phyloP scores from a whole-genome alignment of 2,329 filamentous ascomycete genomes.

The Apiospora malaysiana region DNA sequence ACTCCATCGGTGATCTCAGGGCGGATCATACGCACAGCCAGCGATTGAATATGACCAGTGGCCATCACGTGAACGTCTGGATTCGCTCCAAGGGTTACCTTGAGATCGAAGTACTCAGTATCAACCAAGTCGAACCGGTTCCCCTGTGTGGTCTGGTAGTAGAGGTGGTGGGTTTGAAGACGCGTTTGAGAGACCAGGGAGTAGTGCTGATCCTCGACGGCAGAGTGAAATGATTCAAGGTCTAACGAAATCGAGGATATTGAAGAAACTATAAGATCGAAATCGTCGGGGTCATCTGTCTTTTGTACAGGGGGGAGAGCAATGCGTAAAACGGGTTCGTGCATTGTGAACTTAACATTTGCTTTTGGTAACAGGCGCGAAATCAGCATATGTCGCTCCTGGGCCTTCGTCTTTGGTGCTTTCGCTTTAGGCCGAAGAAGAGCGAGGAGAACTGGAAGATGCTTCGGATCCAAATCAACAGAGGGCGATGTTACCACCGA shows the following conservation, averaged over 20 bases:
- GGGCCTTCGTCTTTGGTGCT: constrained; percentile 46
- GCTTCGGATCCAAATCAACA: constrained; percentile 88
- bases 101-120: constrained; percentile 87
- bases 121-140: constrained; percentile 85
- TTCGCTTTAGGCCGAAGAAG: constrained; percentile 67
- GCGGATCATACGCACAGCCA: constrained; percentile 86
- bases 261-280: constrained; percentile 92
- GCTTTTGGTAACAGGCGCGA: constrained; percentile 93
- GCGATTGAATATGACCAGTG: constrained; percentile 81
- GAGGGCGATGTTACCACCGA: constrained; percentile 96
- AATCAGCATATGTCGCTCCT: constrained; percentile 71
- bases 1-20: constrained; percentile 93
- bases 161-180: constrained; percentile 85
- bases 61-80: constrained; percentile 85
- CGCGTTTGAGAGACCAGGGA: constrained; percentile 82
- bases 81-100: constrained; percentile 81
- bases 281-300: constrained; percentile 74
- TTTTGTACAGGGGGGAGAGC: constrained; percentile 79
- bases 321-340: constrained; percentile 93
- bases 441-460: constrained; percentile 83
- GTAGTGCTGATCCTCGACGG: constrained; percentile 84
- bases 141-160: constrained; percentile 89
- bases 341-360: constrained; percentile 92
- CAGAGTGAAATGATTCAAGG: constrained; percentile 92
- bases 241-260: constrained; percentile 94